Evolutionary conservation across 768 basidiomycete genomes (phyloP).

Genomic region (Hericium coralloides): DNA sequence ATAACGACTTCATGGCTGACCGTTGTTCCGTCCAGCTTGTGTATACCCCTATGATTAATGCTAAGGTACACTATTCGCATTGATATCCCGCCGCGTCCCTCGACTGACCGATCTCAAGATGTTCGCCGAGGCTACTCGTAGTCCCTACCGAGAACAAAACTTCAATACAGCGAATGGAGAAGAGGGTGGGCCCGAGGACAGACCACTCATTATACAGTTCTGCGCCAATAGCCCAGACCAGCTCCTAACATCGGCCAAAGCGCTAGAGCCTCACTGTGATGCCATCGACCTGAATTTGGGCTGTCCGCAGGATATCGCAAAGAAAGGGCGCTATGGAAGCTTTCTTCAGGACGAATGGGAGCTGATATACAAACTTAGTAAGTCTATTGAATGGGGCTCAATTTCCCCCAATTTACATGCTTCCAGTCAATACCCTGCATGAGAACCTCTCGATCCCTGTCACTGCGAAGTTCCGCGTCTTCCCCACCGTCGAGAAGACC

Average conservation of each 20-base stretch:
- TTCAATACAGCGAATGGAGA: slow-evolving; percentile 69
- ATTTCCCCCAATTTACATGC: neutral
- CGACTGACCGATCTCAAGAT: slow-evolving; percentile 32
- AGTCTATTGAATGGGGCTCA: slow-evolving; percentile 16
- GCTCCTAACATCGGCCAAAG: slow-evolving; percentile 68
- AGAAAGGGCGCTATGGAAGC: slow-evolving; percentile 76
- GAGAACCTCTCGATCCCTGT: slow-evolving; percentile 82
- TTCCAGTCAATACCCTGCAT: slow-evolving; percentile 78
- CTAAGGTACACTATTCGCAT: slow-evolving; percentile 44
- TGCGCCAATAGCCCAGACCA: slow-evolving; percentile 83
- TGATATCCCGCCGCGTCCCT: neutral
- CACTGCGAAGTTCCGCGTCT: slow-evolving; percentile 93
- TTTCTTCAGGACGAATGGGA: slow-evolving; percentile 97
- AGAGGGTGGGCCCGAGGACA: slow-evolving; percentile 73
- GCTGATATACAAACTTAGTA: slow-evolving; percentile 71
- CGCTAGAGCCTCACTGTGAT: slow-evolving; percentile 75
- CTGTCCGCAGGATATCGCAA: slow-evolving; percentile 94
- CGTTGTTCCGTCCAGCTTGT: slow-evolving; percentile 41
- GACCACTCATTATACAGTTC: slow-evolving; percentile 89
- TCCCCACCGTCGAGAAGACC: slow-evolving; percentile 77
- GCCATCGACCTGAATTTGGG: slow-evolving; percentile 93
- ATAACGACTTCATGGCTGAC: slow-evolving; percentile 2
- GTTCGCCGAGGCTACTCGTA: slow-evolving; percentile 45
- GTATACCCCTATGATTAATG: slow-evolving; percentile 99
- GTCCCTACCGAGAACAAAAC: slow-evolving; percentile 48